A percentile compares a stretch with the other conserved stretches of the same genome.
Conservation (phyloP, 257 asterid genomes). For the Coffea canephora region DNA sequence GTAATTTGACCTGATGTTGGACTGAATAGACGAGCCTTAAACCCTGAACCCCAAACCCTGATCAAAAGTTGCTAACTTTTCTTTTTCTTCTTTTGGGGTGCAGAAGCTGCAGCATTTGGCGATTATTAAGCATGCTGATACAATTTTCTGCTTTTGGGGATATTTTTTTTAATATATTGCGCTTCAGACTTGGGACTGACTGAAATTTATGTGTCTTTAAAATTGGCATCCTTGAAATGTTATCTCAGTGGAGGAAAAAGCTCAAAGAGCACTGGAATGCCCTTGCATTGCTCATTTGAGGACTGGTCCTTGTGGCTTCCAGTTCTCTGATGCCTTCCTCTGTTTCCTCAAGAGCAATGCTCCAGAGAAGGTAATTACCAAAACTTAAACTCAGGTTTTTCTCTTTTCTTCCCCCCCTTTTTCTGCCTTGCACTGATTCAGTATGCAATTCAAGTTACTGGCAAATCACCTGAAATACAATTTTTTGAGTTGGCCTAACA, state of each 20-base stretch:
- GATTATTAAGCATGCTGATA: not conserved
- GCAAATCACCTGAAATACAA: too few relatives aligned
- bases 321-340: slow-evolving; percentile 79
- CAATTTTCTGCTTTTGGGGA: not conserved
- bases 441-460: too few relatives aligned
- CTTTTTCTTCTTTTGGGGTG: not conserved
- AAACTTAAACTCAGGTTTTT: not conserved
- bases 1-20: not conserved
- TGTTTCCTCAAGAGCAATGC: slow-evolving; percentile 91
- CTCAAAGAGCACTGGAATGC: slow-evolving; percentile 82
- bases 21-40: not conserved
- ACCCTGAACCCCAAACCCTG: not conserved
- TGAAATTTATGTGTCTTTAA: not conserved
- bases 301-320: slow-evolving; percentile 75
- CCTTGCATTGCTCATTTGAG: slow-evolving; percentile 81
- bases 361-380: slow-evolving; percentile 50
- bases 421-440: not conserved
- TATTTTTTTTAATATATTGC: not conserved
- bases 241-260: slow-evolving; percentile 61
- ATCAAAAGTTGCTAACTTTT: not conserved
- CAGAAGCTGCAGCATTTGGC: slow-evolving; percentile 83
- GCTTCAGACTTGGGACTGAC: not conserved
- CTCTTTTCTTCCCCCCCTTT: not conserved
- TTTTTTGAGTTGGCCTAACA: not conserved
- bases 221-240: not conserved